phyloP scores from a whole-genome alignment of 805 yeast genomes.

The Pichia scutulata region DNA sequence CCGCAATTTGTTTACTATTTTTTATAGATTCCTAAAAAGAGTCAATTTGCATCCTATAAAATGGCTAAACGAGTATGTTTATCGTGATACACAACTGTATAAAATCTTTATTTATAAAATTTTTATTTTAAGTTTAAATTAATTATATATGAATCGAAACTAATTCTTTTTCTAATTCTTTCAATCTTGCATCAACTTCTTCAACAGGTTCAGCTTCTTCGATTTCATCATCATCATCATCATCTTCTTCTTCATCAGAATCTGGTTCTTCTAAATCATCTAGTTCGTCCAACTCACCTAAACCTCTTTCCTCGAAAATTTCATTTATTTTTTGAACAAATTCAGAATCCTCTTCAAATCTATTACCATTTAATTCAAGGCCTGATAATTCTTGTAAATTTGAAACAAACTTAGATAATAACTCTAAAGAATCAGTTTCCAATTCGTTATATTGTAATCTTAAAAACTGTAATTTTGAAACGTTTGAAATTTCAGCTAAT shows the following conservation, averaged over 20 bases:
- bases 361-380: conserved; percentile 89
- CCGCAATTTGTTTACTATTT: too few species aligned
- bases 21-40: too few species aligned
- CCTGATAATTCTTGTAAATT: conserved; percentile 49
- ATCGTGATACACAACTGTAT: background rate
- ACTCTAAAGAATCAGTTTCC: conserved; percentile 52
- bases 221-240: conserved; percentile 34
- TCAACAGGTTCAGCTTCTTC: conserved; percentile 45
- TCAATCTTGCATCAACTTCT: conserved; percentile 27
- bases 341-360: conserved; percentile 82
- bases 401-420: conserved; percentile 48
- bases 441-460: conserved; percentile 87
- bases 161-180: conserved; percentile 46
- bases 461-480: conserved; percentile 43
- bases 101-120: background rate
- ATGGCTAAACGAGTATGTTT: too few species aligned
- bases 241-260: conserved; percentile 61
- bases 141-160: conserved; percentile 22
- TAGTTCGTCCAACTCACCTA: conserved; percentile 83
- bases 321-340: conserved; percentile 51
- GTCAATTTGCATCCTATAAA: too few species aligned
- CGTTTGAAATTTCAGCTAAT: conserved; percentile 28
- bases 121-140: background rate
- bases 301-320: conserved; percentile 62
- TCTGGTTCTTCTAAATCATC: conserved; percentile 89